These are phyloP conservation scores for Phytophthora brassicae DNA, from an alignment of 352 stramenopile species.

Conservation along the genomic window DNA sequence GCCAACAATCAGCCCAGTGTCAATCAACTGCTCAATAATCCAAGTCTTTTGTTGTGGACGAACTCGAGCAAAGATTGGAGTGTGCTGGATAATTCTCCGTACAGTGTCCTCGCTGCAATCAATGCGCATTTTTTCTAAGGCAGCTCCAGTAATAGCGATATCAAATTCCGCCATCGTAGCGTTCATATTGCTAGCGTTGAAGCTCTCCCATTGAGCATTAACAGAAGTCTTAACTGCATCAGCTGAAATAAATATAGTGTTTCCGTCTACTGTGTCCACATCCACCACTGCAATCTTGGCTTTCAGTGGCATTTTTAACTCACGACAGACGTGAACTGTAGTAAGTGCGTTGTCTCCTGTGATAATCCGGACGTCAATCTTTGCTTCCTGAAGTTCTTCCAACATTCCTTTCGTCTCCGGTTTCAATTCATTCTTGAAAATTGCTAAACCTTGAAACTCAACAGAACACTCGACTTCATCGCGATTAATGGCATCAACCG, in stretches of 20 bases:
- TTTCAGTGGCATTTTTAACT: slow-evolving; percentile 48
- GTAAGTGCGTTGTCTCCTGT: slow-evolving; percentile 67
- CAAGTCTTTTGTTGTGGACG: slow-evolving; percentile 56
- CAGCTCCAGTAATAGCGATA: slow-evolving; percentile 52
- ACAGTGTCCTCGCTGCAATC: slow-evolving; percentile 40
- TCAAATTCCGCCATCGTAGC: slow-evolving; percentile 31
- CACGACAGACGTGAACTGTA: slow-evolving; percentile 41
- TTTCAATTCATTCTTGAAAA: slow-evolving; percentile 80
- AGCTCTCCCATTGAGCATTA: slow-evolving; percentile 20
- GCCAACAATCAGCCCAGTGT: slow-evolving; percentile 37
- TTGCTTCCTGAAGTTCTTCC: slow-evolving; percentile 50
- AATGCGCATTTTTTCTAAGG: slow-evolving; percentile 39
- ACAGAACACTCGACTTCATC: slow-evolving; percentile 50
- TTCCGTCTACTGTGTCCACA: slow-evolving; percentile 18
- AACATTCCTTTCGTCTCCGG: slow-evolving; percentile 61
- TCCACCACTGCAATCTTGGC: slow-evolving; percentile 45
- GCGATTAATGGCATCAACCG: slow-evolving; percentile 14
- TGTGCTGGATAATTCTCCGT: slow-evolving; percentile 38
- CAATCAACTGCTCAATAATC: slow-evolving; percentile 63
- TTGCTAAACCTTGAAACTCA: slow-evolving; percentile 57
- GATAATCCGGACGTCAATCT: slow-evolving; percentile 68
- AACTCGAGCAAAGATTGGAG: slow-evolving; percentile 61
- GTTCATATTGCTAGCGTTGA: slow-evolving; percentile 35
- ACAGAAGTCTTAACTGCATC: slow-evolving; percentile 31
- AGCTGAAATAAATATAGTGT: slow-evolving; percentile 34